phyloP scores from a whole-genome alignment of 2,329 filamentous ascomycete genomes.

The Aspergillus novofumigatus region DNA sequence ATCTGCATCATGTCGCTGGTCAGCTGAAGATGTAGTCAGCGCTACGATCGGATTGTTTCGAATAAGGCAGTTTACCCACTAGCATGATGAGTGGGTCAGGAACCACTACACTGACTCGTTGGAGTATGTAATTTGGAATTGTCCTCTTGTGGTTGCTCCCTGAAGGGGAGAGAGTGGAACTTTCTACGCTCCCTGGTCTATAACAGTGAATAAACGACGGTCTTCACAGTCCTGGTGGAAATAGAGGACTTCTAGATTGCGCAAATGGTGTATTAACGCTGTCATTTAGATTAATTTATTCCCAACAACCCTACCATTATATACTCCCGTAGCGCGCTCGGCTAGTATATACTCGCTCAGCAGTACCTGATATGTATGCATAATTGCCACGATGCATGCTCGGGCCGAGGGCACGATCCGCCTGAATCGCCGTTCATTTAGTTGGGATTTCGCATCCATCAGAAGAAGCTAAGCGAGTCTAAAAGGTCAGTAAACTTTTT shows the following conservation, averaged over 20 bases:
- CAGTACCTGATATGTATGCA: background rate
- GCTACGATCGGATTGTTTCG: background rate
- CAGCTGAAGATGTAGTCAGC: background rate
- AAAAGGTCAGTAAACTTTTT: background rate
- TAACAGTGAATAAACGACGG: background rate
- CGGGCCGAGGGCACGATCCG: background rate
- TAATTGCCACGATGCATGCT: background rate
- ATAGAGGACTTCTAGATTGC: background rate
- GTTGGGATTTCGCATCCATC: background rate
- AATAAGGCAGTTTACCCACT: background rate
- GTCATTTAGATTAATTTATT: too few relatives aligned
- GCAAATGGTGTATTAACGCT: background rate
- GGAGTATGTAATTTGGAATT: background rate
- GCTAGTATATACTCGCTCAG: background rate
- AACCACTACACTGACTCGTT: background rate
- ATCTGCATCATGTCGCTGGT: background rate
- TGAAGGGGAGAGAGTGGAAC: background rate
- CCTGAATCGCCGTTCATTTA: background rate
- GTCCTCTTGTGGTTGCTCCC: background rate
- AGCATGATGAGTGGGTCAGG: background rate
- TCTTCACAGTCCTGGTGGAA: background rate
- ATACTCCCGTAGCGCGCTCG: background rate
- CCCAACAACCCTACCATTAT: too few relatives aligned
- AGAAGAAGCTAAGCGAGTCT: background rate
- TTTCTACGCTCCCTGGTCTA: too few relatives aligned